Evolutionary conservation across 345 rosid species (phyloP).

Genomic region (Gossypium sturtianum): DNA sequence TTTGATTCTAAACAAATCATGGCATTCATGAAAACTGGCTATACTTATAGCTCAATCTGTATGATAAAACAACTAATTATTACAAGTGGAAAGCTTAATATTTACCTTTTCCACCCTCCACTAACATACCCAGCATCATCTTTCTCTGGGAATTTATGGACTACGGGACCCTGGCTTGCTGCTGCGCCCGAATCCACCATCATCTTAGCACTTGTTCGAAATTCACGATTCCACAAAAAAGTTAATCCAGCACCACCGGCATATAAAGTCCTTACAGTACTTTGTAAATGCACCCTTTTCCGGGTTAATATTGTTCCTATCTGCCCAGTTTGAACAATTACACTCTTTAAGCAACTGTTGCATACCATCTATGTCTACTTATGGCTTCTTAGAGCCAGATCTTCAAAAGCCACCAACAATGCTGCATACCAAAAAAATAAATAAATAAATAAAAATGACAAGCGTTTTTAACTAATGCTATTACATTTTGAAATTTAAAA

Average conservation of each 20-base stretch:
- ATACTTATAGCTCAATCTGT: not conserved
- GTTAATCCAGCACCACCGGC: conserved; percentile 28
- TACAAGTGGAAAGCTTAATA: not conserved
- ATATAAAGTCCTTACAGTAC: conserved; percentile 30
- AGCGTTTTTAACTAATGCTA: not conserved
- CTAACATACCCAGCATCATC: conserved; percentile 66
- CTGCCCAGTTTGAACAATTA: conserved; percentile 55
- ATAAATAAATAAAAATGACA: not conserved
- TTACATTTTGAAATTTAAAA: not conserved
- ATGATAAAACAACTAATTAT: not conserved
- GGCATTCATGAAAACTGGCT: not conserved
- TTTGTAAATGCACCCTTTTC: conserved; percentile 28
- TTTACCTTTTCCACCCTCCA: conserved; percentile 91
- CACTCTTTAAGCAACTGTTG: conserved; percentile 53
- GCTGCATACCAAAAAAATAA: conserved; percentile 14
- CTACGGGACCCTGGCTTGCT: conserved; percentile 36
- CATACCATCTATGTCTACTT: conserved; percentile 63
- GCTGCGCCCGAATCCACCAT: conserved; percentile 68
- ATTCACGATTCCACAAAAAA: conserved; percentile 26
- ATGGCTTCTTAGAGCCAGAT: conserved; percentile 27
- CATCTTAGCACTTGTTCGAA: conserved; percentile 39
- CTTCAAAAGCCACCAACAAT: conserved; percentile 13
- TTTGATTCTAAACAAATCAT: not conserved
- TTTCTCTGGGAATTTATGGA: conserved; percentile 43
- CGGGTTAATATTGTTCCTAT: conserved; percentile 33